Conservation (phyloP, 768 basidiomycete genomes). For the Tulasnella sp. region DNA sequence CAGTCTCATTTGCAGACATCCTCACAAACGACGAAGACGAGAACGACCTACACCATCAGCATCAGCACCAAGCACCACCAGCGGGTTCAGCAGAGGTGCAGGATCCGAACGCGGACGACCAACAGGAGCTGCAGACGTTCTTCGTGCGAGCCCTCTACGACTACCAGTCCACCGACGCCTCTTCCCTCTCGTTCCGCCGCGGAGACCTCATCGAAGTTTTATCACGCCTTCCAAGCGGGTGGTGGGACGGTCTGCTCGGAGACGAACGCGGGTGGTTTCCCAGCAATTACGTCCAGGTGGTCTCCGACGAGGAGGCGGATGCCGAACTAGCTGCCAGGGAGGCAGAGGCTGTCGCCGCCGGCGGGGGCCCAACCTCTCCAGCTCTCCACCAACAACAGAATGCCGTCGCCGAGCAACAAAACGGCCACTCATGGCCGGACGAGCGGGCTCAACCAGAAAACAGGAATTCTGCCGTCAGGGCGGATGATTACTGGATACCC, state of each 20-base stretch:
- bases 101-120: conserved; percentile 13
- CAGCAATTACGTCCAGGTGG: conserved; percentile 85
- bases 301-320: conserved; percentile 82
- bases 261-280: conserved; percentile 95
- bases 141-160: conserved; percentile 94
- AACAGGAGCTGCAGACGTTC: conserved; percentile 51
- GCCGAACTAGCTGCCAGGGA: conserved; percentile 51
- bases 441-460: conserved; percentile 7
- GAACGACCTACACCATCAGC: not conserved
- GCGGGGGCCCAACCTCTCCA: conserved; percentile 52
- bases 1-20: conserved; percentile 27
- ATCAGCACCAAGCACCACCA: not conserved
- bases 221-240: conserved; percentile 87
- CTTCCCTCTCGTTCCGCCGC: conserved; percentile 83
- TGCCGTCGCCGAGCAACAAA: conserved; percentile 10
- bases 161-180: conserved; percentile 83
- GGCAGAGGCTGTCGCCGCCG: conserved; percentile 54
- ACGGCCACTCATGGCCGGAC: conserved; percentile 10
- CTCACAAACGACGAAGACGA: conserved; percentile 22
- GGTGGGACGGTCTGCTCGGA: conserved; percentile 96
- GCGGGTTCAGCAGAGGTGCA: not conserved
- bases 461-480: conserved; percentile 24
- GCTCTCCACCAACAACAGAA: conserved; percentile 16
- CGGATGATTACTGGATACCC: conserved; percentile 87
- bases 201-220: conserved; percentile 94